These are phyloP conservation scores for Talinum fruticosum DNA, from an alignment of 148 eudicot genomes.

Conservation along the genomic window DNA sequence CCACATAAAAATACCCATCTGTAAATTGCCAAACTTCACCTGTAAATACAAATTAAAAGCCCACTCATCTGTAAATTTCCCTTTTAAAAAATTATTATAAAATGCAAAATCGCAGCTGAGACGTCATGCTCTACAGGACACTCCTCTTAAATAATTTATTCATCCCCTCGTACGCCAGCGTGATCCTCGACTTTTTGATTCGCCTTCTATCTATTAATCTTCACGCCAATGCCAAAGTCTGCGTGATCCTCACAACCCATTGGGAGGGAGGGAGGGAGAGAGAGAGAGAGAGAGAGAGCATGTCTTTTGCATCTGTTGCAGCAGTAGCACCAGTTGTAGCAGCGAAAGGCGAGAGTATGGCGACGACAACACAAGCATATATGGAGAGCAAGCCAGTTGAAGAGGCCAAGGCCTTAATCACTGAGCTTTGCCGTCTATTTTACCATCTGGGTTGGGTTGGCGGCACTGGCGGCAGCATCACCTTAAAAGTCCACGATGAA, in stretches of 20 bases:
- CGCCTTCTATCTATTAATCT: too few relatives aligned
- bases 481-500: slow-evolving; percentile 87
- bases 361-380: slow-evolving; percentile 50
- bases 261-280: not conserved
- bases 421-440: slow-evolving; percentile 92
- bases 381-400: slow-evolving; percentile 56
- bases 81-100: too few relatives aligned
- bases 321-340: slow-evolving; percentile 31
- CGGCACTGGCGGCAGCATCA: slow-evolving; percentile 97
- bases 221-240: not conserved
- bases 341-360: slow-evolving; percentile 41
- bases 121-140: too few relatives aligned
- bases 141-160: too few relatives aligned
- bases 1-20: too few relatives aligned
- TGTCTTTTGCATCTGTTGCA: slow-evolving; percentile 35
- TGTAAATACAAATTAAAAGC: too few relatives aligned
- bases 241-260: not conserved
- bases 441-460: slow-evolving; percentile 95
- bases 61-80: too few relatives aligned
- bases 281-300: not conserved
- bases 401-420: slow-evolving; percentile 60
- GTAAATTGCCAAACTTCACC: too few relatives aligned
- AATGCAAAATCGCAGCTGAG: too few relatives aligned
- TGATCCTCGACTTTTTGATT: too few relatives aligned
- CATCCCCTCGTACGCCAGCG: too few relatives aligned